phyloP scores from a whole-genome alignment of 2,329 filamentous ascomycete species.

The Fusarium sambucinum region DNA sequence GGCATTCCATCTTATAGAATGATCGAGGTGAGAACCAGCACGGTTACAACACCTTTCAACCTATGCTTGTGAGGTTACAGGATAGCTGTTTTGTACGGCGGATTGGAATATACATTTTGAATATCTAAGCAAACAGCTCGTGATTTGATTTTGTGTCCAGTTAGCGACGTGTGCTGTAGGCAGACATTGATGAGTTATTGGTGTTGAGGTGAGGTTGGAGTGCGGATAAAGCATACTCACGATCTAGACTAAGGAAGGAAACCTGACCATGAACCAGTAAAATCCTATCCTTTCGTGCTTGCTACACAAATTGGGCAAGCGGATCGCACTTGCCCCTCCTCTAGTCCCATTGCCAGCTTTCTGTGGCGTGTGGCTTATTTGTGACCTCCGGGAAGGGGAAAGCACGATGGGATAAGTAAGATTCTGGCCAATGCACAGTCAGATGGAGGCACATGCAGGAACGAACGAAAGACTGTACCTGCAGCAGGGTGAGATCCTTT shows the following conservation, averaged over 20 bases:
- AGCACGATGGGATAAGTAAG: conserved; percentile 5
- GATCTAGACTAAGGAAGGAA: conserved; percentile 16
- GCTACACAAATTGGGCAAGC: conserved; percentile 35
- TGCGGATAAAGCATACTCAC: not conserved
- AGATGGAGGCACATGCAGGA: conserved; percentile 21
- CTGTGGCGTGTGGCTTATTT: conserved; percentile 27
- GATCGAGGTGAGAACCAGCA: not conserved
- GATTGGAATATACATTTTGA: not conserved
- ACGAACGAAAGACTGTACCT: conserved; percentile 19
- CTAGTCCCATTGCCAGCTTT: conserved; percentile 29
- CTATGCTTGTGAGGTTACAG: not conserved
- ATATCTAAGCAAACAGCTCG: too few relatives aligned
- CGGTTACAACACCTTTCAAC: not conserved
- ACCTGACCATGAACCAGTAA: conserved; percentile 10
- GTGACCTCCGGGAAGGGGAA: conserved; percentile 30
- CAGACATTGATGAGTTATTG: not conserved
- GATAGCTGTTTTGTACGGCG: too few relatives aligned
- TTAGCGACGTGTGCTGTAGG: not conserved
- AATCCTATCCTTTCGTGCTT: not conserved
- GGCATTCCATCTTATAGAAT: not conserved
- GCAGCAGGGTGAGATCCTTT: not conserved
- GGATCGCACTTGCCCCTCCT: conserved; percentile 15
- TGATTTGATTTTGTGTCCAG: not conserved
- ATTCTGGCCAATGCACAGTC: not conserved
- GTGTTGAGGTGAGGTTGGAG: conserved; percentile 11